Evolutionary conservation across 371 early-diverging fungal species (phyloP).

Genomic region (Zychaea mexicana): DNA sequence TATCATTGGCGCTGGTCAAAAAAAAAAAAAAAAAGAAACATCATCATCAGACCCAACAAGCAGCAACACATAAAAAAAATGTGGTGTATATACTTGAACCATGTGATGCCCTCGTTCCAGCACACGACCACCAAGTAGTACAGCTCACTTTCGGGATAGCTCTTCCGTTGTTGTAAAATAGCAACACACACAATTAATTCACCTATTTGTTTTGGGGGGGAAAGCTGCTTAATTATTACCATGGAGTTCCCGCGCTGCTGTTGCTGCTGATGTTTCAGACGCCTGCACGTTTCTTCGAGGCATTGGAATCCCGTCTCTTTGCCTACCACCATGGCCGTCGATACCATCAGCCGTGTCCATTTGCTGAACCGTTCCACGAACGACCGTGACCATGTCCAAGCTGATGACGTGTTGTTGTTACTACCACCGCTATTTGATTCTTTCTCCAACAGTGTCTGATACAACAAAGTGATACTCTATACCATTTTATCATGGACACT

Average conservation of each 20-base stretch:
- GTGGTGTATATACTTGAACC: conserved; percentile 10
- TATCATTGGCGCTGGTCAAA: conserved; percentile 7
- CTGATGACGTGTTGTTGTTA: too few species aligned
- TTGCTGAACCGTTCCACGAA: neutral
- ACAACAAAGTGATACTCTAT: neutral
- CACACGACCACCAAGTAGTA: conserved; percentile 14
- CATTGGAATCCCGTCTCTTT: conserved; percentile 5
- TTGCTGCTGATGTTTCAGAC: too few species aligned
- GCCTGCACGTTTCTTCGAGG: neutral
- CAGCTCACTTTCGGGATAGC: conserved; percentile 16
- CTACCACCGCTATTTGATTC: too few species aligned
- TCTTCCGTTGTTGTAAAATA: neutral
- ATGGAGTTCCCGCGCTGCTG: neutral
- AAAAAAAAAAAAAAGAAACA: neutral
- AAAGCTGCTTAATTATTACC: neutral
- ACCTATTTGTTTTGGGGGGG: neutral
- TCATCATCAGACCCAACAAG: neutral
- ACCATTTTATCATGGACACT: too few species aligned
- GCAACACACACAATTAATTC: neutral
- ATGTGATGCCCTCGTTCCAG: conserved; percentile 21
- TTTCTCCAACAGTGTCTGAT: neutral
- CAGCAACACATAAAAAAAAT: neutral
- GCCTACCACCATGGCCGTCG: neutral
- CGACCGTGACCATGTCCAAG: too few species aligned
- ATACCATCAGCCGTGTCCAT: conserved; percentile 10